Evolutionary conservation across 352 stramenopile species (phyloP).

Genomic region (Phytophthora hibernalis): DNA sequence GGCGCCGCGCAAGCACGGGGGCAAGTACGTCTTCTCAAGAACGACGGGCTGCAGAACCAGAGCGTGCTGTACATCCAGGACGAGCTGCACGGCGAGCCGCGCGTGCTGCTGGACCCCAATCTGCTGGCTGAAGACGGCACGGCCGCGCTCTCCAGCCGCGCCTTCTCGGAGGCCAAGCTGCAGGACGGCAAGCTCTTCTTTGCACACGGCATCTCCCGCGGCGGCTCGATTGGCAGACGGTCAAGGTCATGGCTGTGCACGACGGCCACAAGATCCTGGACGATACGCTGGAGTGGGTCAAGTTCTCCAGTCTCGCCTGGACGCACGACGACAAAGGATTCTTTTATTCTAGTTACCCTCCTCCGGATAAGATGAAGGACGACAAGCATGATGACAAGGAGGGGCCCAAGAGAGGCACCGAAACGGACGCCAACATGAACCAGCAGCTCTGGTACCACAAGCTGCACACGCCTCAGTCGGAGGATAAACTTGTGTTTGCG

Average conservation of each 20-base stretch:
- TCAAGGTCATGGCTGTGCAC: conserved; percentile 84
- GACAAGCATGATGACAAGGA: conserved; percentile 48
- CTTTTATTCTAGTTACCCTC: conserved; percentile 87
- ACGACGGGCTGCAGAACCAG: conserved; percentile 91
- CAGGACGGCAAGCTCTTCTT: conserved; percentile 79
- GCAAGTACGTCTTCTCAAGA: conserved; percentile 89
- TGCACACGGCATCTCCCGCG: conserved; percentile 81
- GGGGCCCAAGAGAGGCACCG: conserved; percentile 70
- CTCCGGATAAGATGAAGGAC: conserved; percentile 66
- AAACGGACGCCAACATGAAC: conserved; percentile 81
- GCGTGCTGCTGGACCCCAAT: conserved; percentile 88
- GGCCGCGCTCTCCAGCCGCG: conserved; percentile 62
- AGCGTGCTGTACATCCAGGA: conserved; percentile 90
- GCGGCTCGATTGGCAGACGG: conserved; percentile 89
- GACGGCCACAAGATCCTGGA: conserved; percentile 73
- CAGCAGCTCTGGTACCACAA: conserved; percentile 87
- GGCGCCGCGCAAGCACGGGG: conserved; percentile 71
- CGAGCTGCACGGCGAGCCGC: conserved; percentile 60
- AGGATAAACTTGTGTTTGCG: conserved; percentile 82
- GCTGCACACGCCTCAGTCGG: conserved; percentile 67
- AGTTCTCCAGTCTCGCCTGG: conserved; percentile 87
- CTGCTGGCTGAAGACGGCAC: conserved; percentile 78
- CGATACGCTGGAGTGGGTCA: conserved; percentile 89
- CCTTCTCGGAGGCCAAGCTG: conserved; percentile 78
- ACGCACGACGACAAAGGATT: conserved; percentile 86